Evolutionary conservation across 2,329 filamentous ascomycete species (phyloP), one percentile per base, ranked within the genome.

Genomic region (Penicillium nordicum): DNA sequence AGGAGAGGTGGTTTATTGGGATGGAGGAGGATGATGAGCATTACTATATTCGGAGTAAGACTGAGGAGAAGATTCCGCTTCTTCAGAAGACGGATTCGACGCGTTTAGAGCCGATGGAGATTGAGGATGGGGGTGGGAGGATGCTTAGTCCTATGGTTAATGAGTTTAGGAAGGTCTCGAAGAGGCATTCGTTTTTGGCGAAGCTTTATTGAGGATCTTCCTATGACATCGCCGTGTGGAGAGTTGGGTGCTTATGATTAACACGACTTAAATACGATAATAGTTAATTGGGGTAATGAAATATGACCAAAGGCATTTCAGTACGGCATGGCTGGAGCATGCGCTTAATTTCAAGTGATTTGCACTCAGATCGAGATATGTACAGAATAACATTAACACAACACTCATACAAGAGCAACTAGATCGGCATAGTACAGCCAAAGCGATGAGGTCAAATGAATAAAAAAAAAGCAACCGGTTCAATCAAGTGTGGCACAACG

Each of bases 11-110:
- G 74, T 72, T 71, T 57, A 74, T 80, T 21, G 66, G 70, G 8
- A 73, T 77, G 66, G 74, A 82, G n/a, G 75, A 77, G 48, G 69
- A 72, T 3, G 77, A 76, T 14, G 78, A 79, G 36, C 82, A 85
- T 64, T 76, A 83, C 50, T 85, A 78, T 58, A 79, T 85, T 43
- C 66, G 63, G 4, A 64, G 67, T 6, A 71, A 70, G 48, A 61
- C 53, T 4, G 71, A 73, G 23, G 57, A 63, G 49, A 50, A 27
- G 53, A 53, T 32, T 41, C 48, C 56, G 11, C 53, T 58, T 18
- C n/a, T 48, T 23, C 5, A 14, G 50, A 53, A 10, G 46, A 25
- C 6, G 38, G 12, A 61, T 32, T 49, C 43, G 10, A 44, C 27
- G 6, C 18, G 4, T 1, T 14, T 56, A 6, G 56, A 55, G 41